A percentile compares a stretch with the other conserved stretches of the same genome.
Evolutionary conservation across 2,329 filamentous ascomycete species (phyloP).

Genomic region (Aspergillus flavus): DNA sequence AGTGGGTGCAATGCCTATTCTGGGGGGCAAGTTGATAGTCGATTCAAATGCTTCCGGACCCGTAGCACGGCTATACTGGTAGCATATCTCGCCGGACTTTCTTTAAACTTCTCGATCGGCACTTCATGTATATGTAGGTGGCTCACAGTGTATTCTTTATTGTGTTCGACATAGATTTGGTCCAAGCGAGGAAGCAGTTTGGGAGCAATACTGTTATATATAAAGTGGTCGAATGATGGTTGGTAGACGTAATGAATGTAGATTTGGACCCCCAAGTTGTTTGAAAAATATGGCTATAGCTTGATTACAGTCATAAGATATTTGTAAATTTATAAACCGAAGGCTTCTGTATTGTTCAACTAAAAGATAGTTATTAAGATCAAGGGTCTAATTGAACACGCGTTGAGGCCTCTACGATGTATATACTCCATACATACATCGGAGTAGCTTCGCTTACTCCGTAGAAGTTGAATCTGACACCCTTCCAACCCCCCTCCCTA

Average conservation of each 20-base stretch:
- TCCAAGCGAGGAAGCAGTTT: slow-evolving; percentile 43
- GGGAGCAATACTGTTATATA: slow-evolving; percentile 44
- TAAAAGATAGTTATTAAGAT: not conserved
- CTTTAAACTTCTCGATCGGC: slow-evolving; percentile 43
- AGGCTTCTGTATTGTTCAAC: not conserved
- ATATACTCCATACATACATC: not conserved
- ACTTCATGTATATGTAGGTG: slow-evolving; percentile 47
- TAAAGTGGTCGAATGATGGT: slow-evolving; percentile 35
- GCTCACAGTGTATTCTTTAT: slow-evolving; percentile 46
- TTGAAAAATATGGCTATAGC: not conserved
- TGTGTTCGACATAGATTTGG: slow-evolving; percentile 44
- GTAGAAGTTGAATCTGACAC: not conserved
- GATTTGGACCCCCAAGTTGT: slow-evolving; percentile 18
- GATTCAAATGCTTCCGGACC: slow-evolving; percentile 46
- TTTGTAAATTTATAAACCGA: not conserved
- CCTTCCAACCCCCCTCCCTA: not conserved
- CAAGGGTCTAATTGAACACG: not conserved
- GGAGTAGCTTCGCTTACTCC: too few species aligned
- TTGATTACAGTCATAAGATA: slow-evolving; percentile 10
- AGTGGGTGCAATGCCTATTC: slow-evolving; percentile 42
- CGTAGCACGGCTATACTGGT: slow-evolving; percentile 42
- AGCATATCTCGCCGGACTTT: slow-evolving; percentile 42
- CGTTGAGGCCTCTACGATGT: not conserved
- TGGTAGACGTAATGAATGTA: slow-evolving; percentile 30
- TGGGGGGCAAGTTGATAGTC: slow-evolving; percentile 48